phyloP scores from a whole-genome alignment of 768 basidiomycete species.

The Plicaturopsis crispa region DNA sequence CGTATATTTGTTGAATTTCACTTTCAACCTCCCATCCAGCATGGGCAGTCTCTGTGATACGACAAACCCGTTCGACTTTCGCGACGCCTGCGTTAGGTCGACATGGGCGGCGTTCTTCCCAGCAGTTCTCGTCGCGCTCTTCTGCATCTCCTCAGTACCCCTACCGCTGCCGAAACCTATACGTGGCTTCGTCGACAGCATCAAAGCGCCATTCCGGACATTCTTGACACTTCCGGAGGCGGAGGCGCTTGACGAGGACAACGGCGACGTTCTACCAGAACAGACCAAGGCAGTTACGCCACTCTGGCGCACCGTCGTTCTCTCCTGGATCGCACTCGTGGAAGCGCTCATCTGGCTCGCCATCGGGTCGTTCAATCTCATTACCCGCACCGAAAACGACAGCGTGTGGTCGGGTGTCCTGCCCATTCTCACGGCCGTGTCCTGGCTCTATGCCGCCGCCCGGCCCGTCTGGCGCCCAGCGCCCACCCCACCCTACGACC shows the following conservation, averaged over 20 bases:
- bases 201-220: conserved; percentile 19
- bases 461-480: conserved; percentile 46
- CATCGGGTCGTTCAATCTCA: conserved; percentile 45
- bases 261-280: background rate
- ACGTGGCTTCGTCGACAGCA: conserved; percentile 14
- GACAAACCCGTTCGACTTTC: conserved; percentile 26
- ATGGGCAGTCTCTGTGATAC: no score
- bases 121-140: conserved; percentile 36
- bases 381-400: conserved; percentile 25
- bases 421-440: conserved; percentile 38
- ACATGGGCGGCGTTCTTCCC: conserved; percentile 47
- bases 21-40: no score
- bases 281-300: conserved; percentile 25
- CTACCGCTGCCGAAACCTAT: conserved; percentile 19
- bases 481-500: conserved; percentile 54
- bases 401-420: conserved; percentile 26
- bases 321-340: conserved; percentile 46
- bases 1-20: no score
- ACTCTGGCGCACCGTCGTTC: conserved; percentile 55
- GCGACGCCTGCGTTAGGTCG: conserved; percentile 37
- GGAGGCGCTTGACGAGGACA: conserved; percentile 14
- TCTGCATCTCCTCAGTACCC: conserved; percentile 19
- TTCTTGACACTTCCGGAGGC: conserved; percentile 35
- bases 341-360: conserved; percentile 54
- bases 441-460: conserved; percentile 62